Percentiles rank a stretch among this genome's conserved stretches.
Evolutionary conservation across 2,329 filamentous ascomycete species (phyloP).

Genomic region (Paecilomyces sp.): DNA sequence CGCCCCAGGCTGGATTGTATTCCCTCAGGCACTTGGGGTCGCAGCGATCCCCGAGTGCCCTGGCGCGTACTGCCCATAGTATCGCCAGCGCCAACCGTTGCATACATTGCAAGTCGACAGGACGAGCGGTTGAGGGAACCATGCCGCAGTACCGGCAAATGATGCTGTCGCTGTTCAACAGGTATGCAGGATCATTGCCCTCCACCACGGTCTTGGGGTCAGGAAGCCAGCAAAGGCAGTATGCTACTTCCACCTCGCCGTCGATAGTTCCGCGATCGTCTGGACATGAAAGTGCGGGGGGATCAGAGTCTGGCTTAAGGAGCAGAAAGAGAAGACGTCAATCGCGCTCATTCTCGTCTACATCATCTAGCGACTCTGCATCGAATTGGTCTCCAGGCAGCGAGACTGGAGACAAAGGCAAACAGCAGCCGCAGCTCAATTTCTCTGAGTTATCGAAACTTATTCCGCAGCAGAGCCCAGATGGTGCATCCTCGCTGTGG

Average conservation of each 20-base stretch:
- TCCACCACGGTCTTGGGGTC: neutral
- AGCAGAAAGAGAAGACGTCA: neutral
- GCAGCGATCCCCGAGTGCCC: neutral
- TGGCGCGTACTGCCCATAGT: neutral
- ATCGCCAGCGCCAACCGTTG: neutral
- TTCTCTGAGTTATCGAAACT: slow-evolving; percentile 5
- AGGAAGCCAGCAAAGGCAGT: neutral
- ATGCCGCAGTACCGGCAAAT: neutral
- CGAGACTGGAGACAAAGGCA: neutral
- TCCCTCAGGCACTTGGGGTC: neutral
- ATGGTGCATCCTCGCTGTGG: slow-evolving; percentile 12
- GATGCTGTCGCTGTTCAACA: neutral
- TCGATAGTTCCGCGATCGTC: neutral
- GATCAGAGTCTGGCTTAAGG: neutral
- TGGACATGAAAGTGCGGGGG: neutral
- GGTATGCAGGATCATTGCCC: neutral
- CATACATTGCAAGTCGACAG: neutral
- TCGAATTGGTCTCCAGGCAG: neutral
- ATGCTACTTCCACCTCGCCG: neutral
- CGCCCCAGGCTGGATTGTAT: neutral
- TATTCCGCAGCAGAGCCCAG: slow-evolving; percentile 1
- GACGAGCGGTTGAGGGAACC: neutral
- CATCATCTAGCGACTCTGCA: neutral
- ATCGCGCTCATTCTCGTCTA: neutral
- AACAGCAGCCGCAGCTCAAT: slow-evolving; percentile 1